Base-by-base conservation (phyloP, 371 early-diverging fungal species). In the Parasitella parasitica region DNA sequence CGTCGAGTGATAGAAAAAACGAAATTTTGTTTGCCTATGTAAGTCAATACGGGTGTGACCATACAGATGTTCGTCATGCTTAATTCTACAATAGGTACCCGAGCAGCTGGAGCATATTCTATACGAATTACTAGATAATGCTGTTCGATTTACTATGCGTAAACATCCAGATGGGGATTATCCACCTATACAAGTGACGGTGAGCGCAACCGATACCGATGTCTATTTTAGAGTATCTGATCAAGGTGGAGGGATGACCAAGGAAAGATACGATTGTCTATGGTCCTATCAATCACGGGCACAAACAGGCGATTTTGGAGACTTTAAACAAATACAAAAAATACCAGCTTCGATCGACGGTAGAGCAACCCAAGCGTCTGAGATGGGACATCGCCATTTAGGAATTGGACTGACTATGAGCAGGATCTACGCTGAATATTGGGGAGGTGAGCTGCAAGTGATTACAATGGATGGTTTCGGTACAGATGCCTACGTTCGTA, bases 81-180 rank as follows among this genome's bases (percentile, higher is more conserved):
- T 32, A 3, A 32, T 32, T 1, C 11, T 6, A 89, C 93, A 18
- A 30, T 6, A 78, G 78, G 69, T 80, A 30, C 94, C 95, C 3
- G 97, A 95, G 59, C 96, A 98, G 66, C 84, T 97, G 56, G 94
- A 96, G 72, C 95, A 95, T 70, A 91, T 97, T 38, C 59, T 97
- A n/a, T 94, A 91, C 61, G 98, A 97, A 77, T 75, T 97, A 54
- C 67, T 97, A 57, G 91, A 91, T 66, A 97, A 97, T 77, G 85
- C 93, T 24, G 91, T 95, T 73, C 77, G 88, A 48, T 83, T 76
- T 34, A 83, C 85, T 16, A 78, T 85, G 67, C 53, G 51, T 1
- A 67, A 67, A 15, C 59, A 71, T 49, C 67, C 61, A 7, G 53
- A 65, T 24, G 82, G 71, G 34, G 49, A 57, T 16, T 72, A 73